Percentiles rank a stretch among this genome's conserved stretches.
Evolutionary conservation across 2,329 filamentous ascomycete genomes (phyloP).

Genomic region (Colletotrichum sp.): DNA sequence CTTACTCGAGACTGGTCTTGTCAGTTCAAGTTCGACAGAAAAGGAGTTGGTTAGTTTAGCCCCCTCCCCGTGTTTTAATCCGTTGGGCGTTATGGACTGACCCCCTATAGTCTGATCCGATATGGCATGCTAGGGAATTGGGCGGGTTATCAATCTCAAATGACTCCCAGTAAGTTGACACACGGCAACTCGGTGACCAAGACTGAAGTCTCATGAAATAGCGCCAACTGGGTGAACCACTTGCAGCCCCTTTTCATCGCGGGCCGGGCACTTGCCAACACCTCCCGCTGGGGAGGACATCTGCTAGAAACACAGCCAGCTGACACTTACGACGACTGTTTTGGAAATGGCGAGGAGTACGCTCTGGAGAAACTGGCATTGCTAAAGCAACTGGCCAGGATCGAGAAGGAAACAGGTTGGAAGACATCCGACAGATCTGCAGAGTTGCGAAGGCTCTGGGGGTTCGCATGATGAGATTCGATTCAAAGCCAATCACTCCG

Average conservation of each 20-base stretch:
- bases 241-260: constrained; percentile 19
- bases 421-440: constrained; percentile 7
- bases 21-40: not conserved
- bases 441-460: not conserved
- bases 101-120: not conserved
- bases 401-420: constrained; percentile 16
- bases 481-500: not conserved
- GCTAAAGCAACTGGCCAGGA: constrained; percentile 11
- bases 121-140: constrained; percentile 16
- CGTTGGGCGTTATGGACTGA: not conserved
- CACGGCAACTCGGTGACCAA: not conserved
- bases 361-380: constrained; percentile 4
- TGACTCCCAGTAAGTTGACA: constrained; percentile 9
- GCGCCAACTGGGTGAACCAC: constrained; percentile 21
- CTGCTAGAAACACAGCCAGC: too few species aligned
- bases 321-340: not conserved
- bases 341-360: not conserved
- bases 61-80: not conserved
- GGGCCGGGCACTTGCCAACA: not conserved
- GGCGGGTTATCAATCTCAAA: constrained; percentile 13
- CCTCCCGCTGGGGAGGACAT: not conserved
- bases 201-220: not conserved
- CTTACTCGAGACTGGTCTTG: constrained; percentile 3
- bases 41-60: not conserved
- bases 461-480: not conserved